These are phyloP conservation scores for Suillus subaureus DNA, from an alignment of 768 basidiomycete species.

Conservation along the genomic window DNA sequence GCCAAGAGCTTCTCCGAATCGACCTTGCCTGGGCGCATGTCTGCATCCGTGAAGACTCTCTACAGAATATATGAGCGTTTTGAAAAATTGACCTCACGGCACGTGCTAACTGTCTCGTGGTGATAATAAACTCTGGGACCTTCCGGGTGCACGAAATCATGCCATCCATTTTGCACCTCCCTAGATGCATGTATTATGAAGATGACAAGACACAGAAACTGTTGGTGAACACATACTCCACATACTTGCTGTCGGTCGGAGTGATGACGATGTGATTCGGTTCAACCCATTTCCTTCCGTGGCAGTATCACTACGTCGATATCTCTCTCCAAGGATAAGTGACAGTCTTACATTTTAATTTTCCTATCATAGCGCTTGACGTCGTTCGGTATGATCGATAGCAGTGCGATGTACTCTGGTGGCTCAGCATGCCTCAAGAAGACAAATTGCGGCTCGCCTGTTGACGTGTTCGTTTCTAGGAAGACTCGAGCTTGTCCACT, in stretches of 20 bases:
- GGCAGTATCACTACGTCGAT: not conserved
- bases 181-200: not conserved
- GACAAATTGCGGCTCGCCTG: not conserved
- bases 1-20: not conserved
- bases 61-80: not conserved
- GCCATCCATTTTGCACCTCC: slow-evolving; percentile 37
- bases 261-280: not conserved
- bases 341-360: not conserved
- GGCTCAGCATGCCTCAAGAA: not conserved
- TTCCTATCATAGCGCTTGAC: not conserved
- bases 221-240: not conserved
- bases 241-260: not conserved
- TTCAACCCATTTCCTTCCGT: slow-evolving; percentile 2
- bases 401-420: not conserved
- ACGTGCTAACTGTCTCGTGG: slow-evolving; percentile 18
- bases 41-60: slow-evolving; percentile 16
- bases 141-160: slow-evolving; percentile 32
- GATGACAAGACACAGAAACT: not conserved
- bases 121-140: slow-evolving; percentile 28
- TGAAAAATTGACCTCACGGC: not conserved
- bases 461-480: no score
- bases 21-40: slow-evolving; percentile 5
- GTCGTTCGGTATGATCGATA: slow-evolving; percentile 1
- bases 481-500: no score
- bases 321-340: not conserved